Percentiles rank a stretch among this genome's conserved stretches.
These are phyloP conservation scores for Penstemon barbatus DNA, from an alignment of 257 asterid genomes.

Conservation along the genomic window DNA sequence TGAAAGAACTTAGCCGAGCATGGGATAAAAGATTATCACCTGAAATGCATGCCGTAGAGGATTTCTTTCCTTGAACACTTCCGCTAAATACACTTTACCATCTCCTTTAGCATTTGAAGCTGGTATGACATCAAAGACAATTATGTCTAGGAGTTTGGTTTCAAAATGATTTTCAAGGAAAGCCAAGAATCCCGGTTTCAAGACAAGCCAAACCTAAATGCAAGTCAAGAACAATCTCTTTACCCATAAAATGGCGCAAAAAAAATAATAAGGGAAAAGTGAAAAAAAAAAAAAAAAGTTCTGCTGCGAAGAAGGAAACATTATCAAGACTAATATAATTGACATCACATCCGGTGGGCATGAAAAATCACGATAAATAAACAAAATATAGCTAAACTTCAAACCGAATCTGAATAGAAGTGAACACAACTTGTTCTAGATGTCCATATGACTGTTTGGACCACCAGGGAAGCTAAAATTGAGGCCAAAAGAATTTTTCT, in stretches of 20 bases:
- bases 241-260: conserved; percentile 15
- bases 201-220: conserved; percentile 89
- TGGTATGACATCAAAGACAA: conserved; percentile 64
- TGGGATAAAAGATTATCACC: conserved; percentile 45
- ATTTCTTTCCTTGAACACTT: conserved; percentile 52
- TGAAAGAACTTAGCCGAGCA: conserved; percentile 4
- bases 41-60: conserved; percentile 82
- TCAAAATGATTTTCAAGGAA: conserved; percentile 78
- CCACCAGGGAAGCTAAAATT: too few relatives aligned
- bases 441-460: neutral
- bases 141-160: conserved; percentile 69
- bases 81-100: conserved; percentile 51
- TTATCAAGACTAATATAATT: neutral
- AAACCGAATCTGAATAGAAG: neutral
- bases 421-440: neutral
- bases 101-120: conserved; percentile 52
- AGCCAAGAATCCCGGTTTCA: conserved; percentile 91
- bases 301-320: conserved; percentile 14
- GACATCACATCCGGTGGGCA: neutral
- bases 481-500: neutral
- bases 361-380: conserved; percentile 11
- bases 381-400: conserved; percentile 6
- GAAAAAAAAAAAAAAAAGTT: neutral
- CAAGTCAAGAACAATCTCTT: conserved; percentile 24
- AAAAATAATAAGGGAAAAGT: neutral